Percentiles rank a stretch among this genome's conserved stretches.
Evolutionary conservation across 2,329 filamentous ascomycete species (phyloP).

Genomic region (Cytospora piceicola): DNA sequence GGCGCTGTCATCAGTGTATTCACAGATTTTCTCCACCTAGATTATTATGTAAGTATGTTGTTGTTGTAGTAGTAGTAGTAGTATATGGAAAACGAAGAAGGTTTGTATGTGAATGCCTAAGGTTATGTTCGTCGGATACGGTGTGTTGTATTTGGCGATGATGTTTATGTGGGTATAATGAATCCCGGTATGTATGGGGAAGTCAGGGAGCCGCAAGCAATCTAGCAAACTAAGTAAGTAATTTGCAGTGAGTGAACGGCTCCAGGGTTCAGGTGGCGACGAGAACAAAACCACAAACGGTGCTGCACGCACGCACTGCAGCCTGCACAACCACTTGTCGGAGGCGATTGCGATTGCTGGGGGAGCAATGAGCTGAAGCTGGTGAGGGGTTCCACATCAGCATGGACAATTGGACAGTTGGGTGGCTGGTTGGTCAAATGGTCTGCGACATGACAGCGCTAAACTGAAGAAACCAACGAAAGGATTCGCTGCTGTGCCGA

Average conservation of each 20-base stretch:
- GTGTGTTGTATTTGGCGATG: not conserved
- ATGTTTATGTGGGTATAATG: not conserved
- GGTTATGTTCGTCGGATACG: not conserved
- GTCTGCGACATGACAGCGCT: constrained; percentile 16
- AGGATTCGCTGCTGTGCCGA: constrained; percentile 22
- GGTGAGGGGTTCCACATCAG: constrained; percentile 8
- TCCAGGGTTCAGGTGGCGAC: not conserved
- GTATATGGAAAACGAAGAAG: not conserved
- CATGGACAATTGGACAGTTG: constrained; percentile 4
- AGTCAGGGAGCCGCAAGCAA: not conserved
- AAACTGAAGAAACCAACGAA: constrained; percentile 6
- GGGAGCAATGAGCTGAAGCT: not conserved
- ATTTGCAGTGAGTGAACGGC: not conserved
- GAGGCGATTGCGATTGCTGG: not conserved
- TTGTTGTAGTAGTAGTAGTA: no score
- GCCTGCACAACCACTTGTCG: not conserved
- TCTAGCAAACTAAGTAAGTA: not conserved
- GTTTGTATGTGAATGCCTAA: not conserved
- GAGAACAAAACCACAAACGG: not conserved
- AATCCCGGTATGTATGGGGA: not conserved
- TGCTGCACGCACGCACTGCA: not conserved
- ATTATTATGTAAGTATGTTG: not conserved
- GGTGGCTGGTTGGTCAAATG: constrained; percentile 3
- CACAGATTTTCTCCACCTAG: constrained; percentile 5
- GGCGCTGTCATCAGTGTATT: constrained; percentile 25